These are phyloP conservation scores for Trichoderma harzianum DNA, from an alignment of 2,329 filamentous ascomycete genomes.

Conservation along the genomic window DNA sequence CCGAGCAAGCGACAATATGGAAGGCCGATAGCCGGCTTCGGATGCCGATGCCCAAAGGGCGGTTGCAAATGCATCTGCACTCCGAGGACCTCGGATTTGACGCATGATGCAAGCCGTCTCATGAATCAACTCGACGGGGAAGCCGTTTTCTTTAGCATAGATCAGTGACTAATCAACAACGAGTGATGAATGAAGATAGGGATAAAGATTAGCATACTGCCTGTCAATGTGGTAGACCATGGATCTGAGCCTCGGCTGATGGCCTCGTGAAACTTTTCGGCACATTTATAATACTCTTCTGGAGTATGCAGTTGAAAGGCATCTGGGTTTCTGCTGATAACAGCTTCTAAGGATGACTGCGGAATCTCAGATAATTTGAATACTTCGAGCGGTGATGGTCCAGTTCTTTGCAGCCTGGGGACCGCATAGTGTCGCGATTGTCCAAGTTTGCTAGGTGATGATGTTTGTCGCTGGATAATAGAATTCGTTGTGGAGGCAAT, in stretches of 20 bases:
- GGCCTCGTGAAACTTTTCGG: constrained; percentile 24
- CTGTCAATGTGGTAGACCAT: constrained; percentile 21
- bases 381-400: constrained; percentile 14
- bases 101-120: constrained; percentile 30
- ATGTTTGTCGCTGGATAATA: not conserved
- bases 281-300: constrained; percentile 26
- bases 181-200: not conserved
- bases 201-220: constrained; percentile 23
- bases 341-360: constrained; percentile 22
- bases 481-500: not conserved
- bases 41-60: constrained; percentile 34
- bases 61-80: constrained; percentile 21
- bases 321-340: constrained; percentile 20
- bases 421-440: constrained; percentile 16
- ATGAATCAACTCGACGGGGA: constrained; percentile 26
- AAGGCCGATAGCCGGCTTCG: constrained; percentile 28
- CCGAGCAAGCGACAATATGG: constrained; percentile 31
- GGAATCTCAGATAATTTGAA: constrained; percentile 27
- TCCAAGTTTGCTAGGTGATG: not conserved
- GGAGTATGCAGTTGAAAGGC: constrained; percentile 23
- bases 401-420: not conserved
- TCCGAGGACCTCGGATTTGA: constrained; percentile 13
- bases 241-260: constrained; percentile 24
- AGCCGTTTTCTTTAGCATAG: constrained; percentile 19
- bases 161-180: not conserved